Evolutionary conservation across 768 basidiomycete species (phyloP), one percentile per base, ranked within the genome.

Genomic region (Russula griseocarnosa): DNA sequence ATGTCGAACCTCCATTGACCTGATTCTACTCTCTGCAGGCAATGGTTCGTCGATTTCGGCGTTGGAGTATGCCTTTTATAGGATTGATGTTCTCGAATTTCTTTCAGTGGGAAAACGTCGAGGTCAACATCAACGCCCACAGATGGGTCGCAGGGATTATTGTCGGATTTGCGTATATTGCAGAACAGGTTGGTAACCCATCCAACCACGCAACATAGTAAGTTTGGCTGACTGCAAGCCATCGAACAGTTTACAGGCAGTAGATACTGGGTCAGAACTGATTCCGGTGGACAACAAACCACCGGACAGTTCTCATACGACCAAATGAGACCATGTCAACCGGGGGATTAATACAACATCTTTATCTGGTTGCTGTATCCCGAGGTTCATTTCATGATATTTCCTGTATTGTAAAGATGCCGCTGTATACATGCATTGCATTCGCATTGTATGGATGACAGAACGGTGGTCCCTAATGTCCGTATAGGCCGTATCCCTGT

Each of bases 141-240:
- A 58, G 70, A 3, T 77, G 75, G 75, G 73, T 73, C n/a, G 62
- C 74, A 26, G 74, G 74, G 5, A 50, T 77, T 30, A 55, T 77
- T 24, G 67, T 76, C 30, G 54, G 67, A 3, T 46, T 62, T 16
- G 51, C 71, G 46, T 34, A 72, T 9, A 26, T 70, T 6, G 68
- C 64, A 50, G n/a, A n/a, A n/a, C n/a, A n/a, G n/a, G n/a, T n/a
- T 46, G 70, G 70, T 69, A 46, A 66, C 13, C 36, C 24, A 26
- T 26, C 20, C 13, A 14, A 30, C 32, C n/a, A 7, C 46, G 40
- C 16, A 44, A 59, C 2, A 11, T 7, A 6, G 32, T 40, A 18
- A 34, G 18, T 26, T 57, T 28, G 16, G 53, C 55, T 61, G 26
- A 66, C 51, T 40, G 42, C 4, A 22, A 4, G 20, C 18, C 18